These are phyloP conservation scores for Cruciata laevipes DNA, from an alignment of 257 asterid species.

Conservation along the genomic window DNA sequence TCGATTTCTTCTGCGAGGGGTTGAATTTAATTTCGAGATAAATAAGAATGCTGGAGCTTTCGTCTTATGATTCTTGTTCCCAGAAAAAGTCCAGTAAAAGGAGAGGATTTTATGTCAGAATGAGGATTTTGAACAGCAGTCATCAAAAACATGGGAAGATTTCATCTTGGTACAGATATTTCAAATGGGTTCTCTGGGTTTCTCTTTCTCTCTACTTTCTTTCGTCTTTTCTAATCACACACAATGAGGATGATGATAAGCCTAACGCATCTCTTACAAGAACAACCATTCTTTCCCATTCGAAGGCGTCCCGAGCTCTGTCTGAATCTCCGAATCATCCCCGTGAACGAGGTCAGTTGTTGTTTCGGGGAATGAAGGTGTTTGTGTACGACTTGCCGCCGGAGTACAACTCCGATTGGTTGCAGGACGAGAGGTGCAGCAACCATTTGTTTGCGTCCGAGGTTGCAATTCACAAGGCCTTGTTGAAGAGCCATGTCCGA, in stretches of 20 bases:
- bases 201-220: slow-evolving; percentile 51
- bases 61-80: background rate
- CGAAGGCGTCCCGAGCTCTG: slow-evolving; percentile 59
- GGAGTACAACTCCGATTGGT: slow-evolving; percentile 61
- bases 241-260: slow-evolving; percentile 13
- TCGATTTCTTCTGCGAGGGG: slow-evolving; percentile 11
- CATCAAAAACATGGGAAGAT: slow-evolving; percentile 21
- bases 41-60: slow-evolving; percentile 23
- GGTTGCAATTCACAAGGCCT: slow-evolving; percentile 71
- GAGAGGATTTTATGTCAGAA: slow-evolving; percentile 61
- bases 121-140: slow-evolving; percentile 45
- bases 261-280: slow-evolving; percentile 30
- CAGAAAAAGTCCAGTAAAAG: slow-evolving; percentile 26
- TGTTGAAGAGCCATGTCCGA: slow-evolving; percentile 39
- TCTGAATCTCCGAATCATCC: slow-evolving; percentile 32
- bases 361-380: slow-evolving; percentile 43
- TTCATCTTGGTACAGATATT: slow-evolving; percentile 33
- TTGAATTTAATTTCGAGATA: background rate
- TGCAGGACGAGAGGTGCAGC: slow-evolving; percentile 53
- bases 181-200: slow-evolving; percentile 70
- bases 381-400: slow-evolving; percentile 68
- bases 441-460: slow-evolving; percentile 81
- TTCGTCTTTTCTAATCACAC: slow-evolving; percentile 50
- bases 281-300: slow-evolving; percentile 33
- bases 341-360: slow-evolving; percentile 11